Evolutionary conservation across 1,284 basidiomycete species (phyloP).

Genomic region (Cutaneotrichosporon dermatis): DNA sequence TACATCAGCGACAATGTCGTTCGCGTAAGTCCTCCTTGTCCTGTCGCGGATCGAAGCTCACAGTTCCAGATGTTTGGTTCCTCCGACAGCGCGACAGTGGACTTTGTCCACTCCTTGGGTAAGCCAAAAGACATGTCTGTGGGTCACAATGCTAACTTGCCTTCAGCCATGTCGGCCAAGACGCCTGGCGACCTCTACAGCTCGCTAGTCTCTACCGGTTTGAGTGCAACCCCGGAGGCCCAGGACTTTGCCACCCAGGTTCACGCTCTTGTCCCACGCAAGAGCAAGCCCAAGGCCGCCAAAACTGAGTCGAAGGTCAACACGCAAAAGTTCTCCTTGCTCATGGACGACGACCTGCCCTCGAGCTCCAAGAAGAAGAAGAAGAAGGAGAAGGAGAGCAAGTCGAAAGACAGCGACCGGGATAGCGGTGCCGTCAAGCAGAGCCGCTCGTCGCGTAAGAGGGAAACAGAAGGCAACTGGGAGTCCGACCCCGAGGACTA

Average conservation of each 20-base stretch:
- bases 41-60: conserved; percentile 7
- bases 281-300: conserved; percentile 60
- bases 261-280: conserved; percentile 68
- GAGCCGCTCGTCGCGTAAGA: conserved; percentile 62
- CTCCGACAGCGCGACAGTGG: conserved; percentile 73
- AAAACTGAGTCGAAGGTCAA: conserved; percentile 57
- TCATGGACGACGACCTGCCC: conserved; percentile 65
- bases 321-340: conserved; percentile 67
- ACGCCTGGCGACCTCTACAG: conserved; percentile 71
- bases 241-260: conserved; percentile 75
- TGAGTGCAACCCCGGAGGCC: conserved; percentile 72
- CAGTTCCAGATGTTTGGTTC: conserved; percentile 66
- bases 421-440: conserved; percentile 52
- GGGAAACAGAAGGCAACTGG: conserved; percentile 58
- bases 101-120: conserved; percentile 82
- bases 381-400: conserved; percentile 49
- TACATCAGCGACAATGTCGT: conserved; percentile 85
- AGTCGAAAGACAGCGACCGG: conserved; percentile 51
- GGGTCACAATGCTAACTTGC: conserved; percentile 4
- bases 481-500: conserved; percentile 55
- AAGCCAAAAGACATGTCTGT: conserved; percentile 30
- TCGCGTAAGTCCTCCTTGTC: conserved; percentile 54
- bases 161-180: conserved; percentile 71
- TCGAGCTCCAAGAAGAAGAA: conserved; percentile 44
- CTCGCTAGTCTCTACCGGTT: conserved; percentile 68